These are phyloP conservation scores for Trichopus zeylanicus DNA, from an alignment of 116 monocot genomes.

Conservation along the genomic window DNA sequence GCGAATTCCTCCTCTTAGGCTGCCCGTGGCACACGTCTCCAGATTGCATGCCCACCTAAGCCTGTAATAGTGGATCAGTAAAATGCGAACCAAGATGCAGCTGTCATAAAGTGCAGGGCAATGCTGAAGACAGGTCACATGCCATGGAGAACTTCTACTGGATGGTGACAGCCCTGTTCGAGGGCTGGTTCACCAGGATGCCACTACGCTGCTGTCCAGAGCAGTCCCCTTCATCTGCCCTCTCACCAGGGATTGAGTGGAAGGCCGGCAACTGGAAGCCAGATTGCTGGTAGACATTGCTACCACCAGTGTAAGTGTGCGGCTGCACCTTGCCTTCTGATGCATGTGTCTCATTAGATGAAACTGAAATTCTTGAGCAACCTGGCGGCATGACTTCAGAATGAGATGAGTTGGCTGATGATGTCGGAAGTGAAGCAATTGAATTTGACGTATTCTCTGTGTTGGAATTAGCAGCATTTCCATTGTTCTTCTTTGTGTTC, in stretches of 20 bases:
- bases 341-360: constrained; percentile 1
- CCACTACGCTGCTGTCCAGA: constrained; percentile 31
- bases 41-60: constrained; percentile 2
- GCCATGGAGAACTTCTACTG: constrained; percentile 11
- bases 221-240: constrained; percentile 44
- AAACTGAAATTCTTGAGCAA: constrained; percentile 8
- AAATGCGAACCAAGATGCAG: background rate
- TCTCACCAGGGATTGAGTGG: constrained; percentile 23
- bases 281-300: constrained; percentile 9
- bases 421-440: background rate
- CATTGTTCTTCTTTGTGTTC: constrained; percentile 61
- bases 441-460: background rate
- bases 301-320: background rate
- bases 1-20: background rate
- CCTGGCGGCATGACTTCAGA: constrained; percentile 10
- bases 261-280: constrained; percentile 28
- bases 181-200: constrained; percentile 29
- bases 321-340: background rate
- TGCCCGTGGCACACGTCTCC: constrained; percentile 1
- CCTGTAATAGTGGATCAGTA: too few relatives aligned
- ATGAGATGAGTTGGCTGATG: constrained; percentile 4
- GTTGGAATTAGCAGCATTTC: constrained; percentile 4
- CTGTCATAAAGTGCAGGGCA: background rate
- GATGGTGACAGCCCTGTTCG: constrained; percentile 55
- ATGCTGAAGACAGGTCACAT: constrained; percentile 1